Conservation (phyloP, 331 rosid genomes). For the Acacia pycnantha region DNA sequence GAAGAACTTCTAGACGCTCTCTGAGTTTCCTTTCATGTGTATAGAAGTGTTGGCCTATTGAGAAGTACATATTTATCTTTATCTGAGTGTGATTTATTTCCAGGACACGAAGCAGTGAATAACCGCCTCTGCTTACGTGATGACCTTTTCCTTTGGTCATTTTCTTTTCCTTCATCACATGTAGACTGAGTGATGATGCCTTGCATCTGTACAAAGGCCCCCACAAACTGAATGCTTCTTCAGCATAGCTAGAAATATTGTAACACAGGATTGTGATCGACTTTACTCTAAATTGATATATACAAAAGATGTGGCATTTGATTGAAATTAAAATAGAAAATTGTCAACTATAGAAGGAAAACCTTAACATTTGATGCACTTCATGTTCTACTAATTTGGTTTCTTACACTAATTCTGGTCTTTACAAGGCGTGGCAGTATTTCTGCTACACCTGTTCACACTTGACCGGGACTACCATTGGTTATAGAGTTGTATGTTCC, state of each 20-base stretch:
- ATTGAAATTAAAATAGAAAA: background rate
- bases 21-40: background rate
- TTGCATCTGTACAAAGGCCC: background rate
- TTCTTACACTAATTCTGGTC: background rate
- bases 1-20: background rate
- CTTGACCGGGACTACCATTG: background rate
- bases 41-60: background rate
- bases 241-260: background rate
- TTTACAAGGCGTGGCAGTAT: background rate
- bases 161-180: background rate
- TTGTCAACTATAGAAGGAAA: background rate
- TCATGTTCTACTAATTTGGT: background rate
- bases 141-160: background rate
- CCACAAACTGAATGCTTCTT: background rate
- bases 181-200: background rate
- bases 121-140: background rate
- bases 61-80: background rate
- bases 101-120: background rate
- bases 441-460: background rate
- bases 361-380: background rate
- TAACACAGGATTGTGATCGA: background rate
- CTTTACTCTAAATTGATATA: background rate
- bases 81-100: background rate
- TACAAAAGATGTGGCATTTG: slow-evolving; percentile 1
- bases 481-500: slow-evolving; percentile 2